Base-by-base conservation (phyloP, 805 yeast genomes). In the Lipomyces mesembrius region DNA sequence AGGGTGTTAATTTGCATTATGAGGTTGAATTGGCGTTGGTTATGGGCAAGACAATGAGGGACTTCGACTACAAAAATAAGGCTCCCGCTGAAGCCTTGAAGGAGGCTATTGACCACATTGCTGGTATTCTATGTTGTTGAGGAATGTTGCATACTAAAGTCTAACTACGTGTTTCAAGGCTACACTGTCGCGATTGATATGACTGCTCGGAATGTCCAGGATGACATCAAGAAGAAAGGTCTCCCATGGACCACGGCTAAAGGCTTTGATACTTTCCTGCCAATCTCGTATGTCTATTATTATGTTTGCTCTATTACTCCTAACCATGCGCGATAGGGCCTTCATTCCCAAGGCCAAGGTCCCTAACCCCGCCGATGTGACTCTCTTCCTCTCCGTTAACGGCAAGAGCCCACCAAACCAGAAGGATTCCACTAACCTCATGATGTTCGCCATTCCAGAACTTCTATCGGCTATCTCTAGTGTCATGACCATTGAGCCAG, bases 171-270 rank as follows among this genome's bases (percentile, higher is more conserved):
- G 20, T 34, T 12, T 57, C 2, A 34, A 72, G 75, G 75, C 12
- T 92, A 93, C 74, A 90, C 96, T 0, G 81, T 95, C 69, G 93
- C 98, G 0, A 85, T 95, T 59, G 99, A 95, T 77, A 83, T 95
- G 84, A 95, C 99, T 7, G 98, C 97, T 0, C 85, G 99, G 77
- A 92, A 93, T 75, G 96, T 95, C 37, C 99, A 95, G 79, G 93
- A 90, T 75, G 97, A 88, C 74, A 97, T 97, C 49, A 95, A 95
- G 79, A 84, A 84, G 79, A 92, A 91, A 78, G 98, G 98, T 0
- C 82, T 94, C 62, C 99, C 99, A 3, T 95, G 99, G 99, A 80
- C 94, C 3, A 91, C 92, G 71, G 97, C 95, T 46, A 95, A 95
- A 77, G 99, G 99, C 0, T 94, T 92, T 77, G 99, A 95, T 75